Evolutionary conservation across 208 protist species (phyloP), one percentile per base, ranked within the genome.

Genomic region (Trypanosoma rangeli): DNA sequence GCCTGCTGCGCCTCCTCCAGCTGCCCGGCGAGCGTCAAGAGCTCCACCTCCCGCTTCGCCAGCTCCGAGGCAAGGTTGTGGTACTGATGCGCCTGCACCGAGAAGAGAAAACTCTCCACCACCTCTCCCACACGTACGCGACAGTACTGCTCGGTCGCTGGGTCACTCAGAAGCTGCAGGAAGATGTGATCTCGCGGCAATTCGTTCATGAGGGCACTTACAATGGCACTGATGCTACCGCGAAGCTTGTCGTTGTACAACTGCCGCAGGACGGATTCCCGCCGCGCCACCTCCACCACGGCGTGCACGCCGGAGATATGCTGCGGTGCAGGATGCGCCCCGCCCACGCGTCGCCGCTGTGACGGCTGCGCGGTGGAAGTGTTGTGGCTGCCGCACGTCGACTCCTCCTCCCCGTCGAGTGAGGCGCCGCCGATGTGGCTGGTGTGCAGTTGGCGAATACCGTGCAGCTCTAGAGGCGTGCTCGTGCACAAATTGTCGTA

Each of bases 61-160:
- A 95, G 77, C 74, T 90, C 82, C 4, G 76, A 68, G 39, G 82
- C 82, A n/a, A 95, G 74, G 44, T 78, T 74, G 76, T 95, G 87
- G 48, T 86, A 91, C 74, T 93, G 86, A 55, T 91, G 81, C 24
- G 84, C 81, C 67, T 90, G 85, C 1, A 83, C 79, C 5, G 86
- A 80, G 69, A 87, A 93, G 24, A 93, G 78, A 61, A 91, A 93
- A n/a, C 68, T 73, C 67, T 95, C 86, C 48, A 95, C 83, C 24
- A 95, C 82, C 66, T 95, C 90, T 0, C 74, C 78, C 18, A 95
- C 68, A 9, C 90, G 84, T 58, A 93, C 81, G 46, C 81, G 78
- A 70, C 76, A 82, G 78, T 89, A 95, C 69, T 85, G 80, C 76
- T 76, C 59, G 22, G 90, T 95, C 20, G 76, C 73, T 0, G 76